Evolutionary conservation across 2,329 filamentous ascomycete species (phyloP), one percentile per base, ranked within the genome.

Genomic region (Curvularia spicifera): DNA sequence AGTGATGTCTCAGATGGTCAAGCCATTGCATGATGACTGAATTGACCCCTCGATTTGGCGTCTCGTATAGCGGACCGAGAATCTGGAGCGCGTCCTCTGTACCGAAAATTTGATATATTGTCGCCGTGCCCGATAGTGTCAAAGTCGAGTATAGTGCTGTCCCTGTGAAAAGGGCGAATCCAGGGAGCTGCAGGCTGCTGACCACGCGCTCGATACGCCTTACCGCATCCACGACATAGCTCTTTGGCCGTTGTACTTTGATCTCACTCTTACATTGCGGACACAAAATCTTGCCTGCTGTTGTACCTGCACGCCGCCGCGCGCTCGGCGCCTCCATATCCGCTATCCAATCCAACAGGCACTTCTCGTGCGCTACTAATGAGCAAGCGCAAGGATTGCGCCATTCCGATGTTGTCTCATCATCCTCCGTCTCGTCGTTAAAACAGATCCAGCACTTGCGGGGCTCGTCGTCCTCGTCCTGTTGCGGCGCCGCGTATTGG

Each of bases 331-430:
- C 81, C 78, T 97, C 93, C 72, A 92, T 86, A 72, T 97, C 92
- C n/a, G 91, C 89, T 18, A 98, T 89, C 93, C 93, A 99, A 70
- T 92, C 90, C 39, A 98, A 83, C 65, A 98, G 84, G 74, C 93
- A 97, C 59, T 87, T 85, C 75, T 98, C 93, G 75, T 99, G 95
- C 1, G 93, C 95, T 55, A 91, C 91, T 39, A 99, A 83, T 12
- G 91, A 93, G 78, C 95, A 99, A 0, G 89, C 90, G 74, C 95
- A 99, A 1, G 95, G 93, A 53, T 90, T 91, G 44, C 91, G 88
- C 94, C 95, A 99, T 66, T 84, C 82, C 1, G 83, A 82, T 26
- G 84, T 84, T 12, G 82, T 81, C 8, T 84, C 83, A n/a, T 80
- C 80, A 56, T 89, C 87, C 69, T 89, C 87, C 6, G 83, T 87